Conservation (phyloP, 129 eudicot species). For the Artemisia annua region DNA sequence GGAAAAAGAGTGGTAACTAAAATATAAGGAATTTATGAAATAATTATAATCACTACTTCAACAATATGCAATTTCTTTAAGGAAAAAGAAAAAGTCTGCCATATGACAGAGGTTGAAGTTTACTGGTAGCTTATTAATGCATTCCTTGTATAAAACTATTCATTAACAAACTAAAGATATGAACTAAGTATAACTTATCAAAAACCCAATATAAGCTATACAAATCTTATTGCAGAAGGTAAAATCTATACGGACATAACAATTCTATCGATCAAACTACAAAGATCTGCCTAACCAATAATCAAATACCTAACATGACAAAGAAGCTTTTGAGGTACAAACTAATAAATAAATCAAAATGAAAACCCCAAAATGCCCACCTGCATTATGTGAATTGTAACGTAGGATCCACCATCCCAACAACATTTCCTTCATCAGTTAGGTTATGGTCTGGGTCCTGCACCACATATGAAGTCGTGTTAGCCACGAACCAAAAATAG, state of each 20-base stretch:
- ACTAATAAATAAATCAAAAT: not conserved
- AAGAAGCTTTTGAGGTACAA: not conserved
- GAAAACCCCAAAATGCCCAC: conserved; percentile 6
- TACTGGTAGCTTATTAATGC: not conserved
- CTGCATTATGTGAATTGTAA: conserved; percentile 36
- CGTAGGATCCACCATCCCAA: conserved; percentile 69
- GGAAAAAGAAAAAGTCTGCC: too few relatives aligned
- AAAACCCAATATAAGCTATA: conserved; percentile 1
- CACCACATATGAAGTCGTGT: conserved; percentile 2
- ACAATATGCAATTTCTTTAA: too few relatives aligned
- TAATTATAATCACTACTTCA: too few relatives aligned
- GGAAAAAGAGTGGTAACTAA: too few relatives aligned
- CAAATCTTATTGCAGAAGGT: not conserved
- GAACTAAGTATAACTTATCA: not conserved
- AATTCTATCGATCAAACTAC: not conserved
- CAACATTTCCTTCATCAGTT: conserved; percentile 66
- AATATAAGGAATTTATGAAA: too few relatives aligned
- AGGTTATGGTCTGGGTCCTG: conserved; percentile 64
- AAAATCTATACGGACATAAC: not conserved
- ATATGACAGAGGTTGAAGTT: too few relatives aligned
- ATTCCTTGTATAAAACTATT: not conserved
- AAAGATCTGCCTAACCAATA: not conserved
- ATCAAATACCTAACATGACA: not conserved
- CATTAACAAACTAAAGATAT: not conserved
- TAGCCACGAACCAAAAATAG: not conserved